Evolutionary conservation across 75 land plant genomes (phyloP), one percentile per base, ranked within the genome.

Genomic region (Chamaecyparis obtusa): DNA sequence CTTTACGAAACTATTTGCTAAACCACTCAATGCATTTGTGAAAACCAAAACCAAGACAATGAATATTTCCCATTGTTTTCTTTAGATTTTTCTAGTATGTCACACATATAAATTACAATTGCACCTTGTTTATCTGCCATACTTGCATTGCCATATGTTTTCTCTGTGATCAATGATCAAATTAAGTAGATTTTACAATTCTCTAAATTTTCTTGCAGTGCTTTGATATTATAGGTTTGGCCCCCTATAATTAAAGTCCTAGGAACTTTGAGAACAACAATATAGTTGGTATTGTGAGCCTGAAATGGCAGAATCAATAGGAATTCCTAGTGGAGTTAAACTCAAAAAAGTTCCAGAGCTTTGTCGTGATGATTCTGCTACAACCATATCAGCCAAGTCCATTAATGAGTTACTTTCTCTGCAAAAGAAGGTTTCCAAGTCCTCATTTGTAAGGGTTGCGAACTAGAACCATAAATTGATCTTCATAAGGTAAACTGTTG

Each of bases 341-440:
- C 44, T 81, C 8, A 81, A 11, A n/a, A 81, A 81, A 41, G 11
- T 27, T 46, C 13, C 48, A 39, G 91, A 55, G 39, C 88, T 96
- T 54, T 95, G 96, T 84, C 93, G 90, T 88, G 95, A 95, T 87
- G 98, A 94, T 90, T 94, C 94, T 88, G 82, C 90, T 27, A 82
- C 93, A 77, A 90, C 94, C 41, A 91, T 96, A 72, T 94, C 89
- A 90, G 96, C 94, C 11, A 91, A 92, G 89, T 93, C 94, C 39
- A 88, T 94, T 67, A 92, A 95, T 64, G 94, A 95, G 90, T 92
- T 96, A 19, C 96, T 93, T 87, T 95, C 95, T 10, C 93, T 96
- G 33, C 98, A 94, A 92, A 93, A 87, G 92, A 96, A 94, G 91
- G 89, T 67, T 64, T 93, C 96, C 2, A 90, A 95, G 9, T 93